Percentiles rank a stretch among this genome's conserved stretches.
Evolutionary conservation across 1,284 basidiomycete genomes (phyloP).

Genomic region (Ganoderma meredithae): DNA sequence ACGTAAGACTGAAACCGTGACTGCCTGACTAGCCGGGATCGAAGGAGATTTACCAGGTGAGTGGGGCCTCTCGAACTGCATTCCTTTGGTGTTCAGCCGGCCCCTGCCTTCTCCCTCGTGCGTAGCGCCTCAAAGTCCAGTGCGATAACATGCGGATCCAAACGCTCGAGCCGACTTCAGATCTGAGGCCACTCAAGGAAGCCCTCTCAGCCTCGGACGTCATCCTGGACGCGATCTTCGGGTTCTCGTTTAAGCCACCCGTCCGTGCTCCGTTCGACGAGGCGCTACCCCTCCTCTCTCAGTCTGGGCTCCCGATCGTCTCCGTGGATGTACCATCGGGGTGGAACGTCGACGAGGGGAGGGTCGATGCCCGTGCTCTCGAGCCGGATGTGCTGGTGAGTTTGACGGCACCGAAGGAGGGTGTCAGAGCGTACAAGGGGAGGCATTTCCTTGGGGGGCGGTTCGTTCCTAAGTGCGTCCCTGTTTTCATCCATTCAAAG

Average conservation of each 20-base stretch:
- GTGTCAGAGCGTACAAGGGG: constrained; percentile 78
- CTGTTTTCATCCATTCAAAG: background rate
- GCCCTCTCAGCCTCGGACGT: constrained; percentile 79
- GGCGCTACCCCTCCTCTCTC: constrained; percentile 73
- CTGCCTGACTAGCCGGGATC: constrained; percentile 69
- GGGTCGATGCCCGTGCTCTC: constrained; percentile 59
- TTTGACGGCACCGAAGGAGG: constrained; percentile 94
- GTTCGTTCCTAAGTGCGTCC: constrained; percentile 84
- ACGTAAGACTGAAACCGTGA: background rate
- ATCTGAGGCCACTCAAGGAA: constrained; percentile 55
- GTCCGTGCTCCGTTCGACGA: constrained; percentile 88
- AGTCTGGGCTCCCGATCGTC: constrained; percentile 78
- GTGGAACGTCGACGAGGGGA: constrained; percentile 91
- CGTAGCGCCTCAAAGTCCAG: constrained; percentile 82
- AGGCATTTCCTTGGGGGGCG: constrained; percentile 93
- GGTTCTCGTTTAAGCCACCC: constrained; percentile 94
- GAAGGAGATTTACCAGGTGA: constrained; percentile 88
- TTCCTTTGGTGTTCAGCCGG: background rate
- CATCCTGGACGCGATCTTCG: constrained; percentile 95
- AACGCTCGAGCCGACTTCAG: constrained; percentile 62
- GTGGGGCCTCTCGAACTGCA: background rate
- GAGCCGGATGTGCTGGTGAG: constrained; percentile 87
- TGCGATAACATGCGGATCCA: constrained; percentile 88
- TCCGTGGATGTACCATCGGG: constrained; percentile 97
- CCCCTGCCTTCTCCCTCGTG: background rate